Conservation (phyloP, 139 green algal genomes). For the Coccomyxa sp. region DNA sequence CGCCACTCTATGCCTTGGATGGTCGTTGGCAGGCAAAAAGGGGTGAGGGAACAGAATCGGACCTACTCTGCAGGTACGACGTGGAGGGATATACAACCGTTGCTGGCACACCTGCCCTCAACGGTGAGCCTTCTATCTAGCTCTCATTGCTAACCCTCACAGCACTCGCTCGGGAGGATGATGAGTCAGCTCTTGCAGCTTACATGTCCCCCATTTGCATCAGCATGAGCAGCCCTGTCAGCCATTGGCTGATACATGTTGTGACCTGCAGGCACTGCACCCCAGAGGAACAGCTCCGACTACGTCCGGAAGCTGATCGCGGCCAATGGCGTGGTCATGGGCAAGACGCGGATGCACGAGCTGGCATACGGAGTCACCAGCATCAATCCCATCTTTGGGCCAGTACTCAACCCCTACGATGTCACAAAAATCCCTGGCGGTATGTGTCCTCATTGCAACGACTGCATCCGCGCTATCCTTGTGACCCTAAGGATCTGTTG, state of each 20-base stretch:
- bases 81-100: slow-evolving; percentile 15
- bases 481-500: too few relatives aligned
- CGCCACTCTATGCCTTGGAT: too few relatives aligned
- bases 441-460: background rate
- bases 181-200: background rate
- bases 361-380: slow-evolving; percentile 14
- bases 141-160: background rate
- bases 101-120: slow-evolving; percentile 13
- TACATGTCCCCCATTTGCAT: background rate
- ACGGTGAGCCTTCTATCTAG: background rate
- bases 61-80: too few relatives aligned
- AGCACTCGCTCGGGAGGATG: background rate
- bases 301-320: slow-evolving; percentile 1
- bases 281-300: background rate
- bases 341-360: slow-evolving; percentile 22
- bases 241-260: background rate
- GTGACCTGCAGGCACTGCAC: background rate
- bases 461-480: too few relatives aligned
- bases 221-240: background rate
- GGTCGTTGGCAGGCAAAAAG: too few relatives aligned
- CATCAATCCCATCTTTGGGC: slow-evolving; percentile 17
- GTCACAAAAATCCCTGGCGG: slow-evolving; percentile 4
- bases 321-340: slow-evolving; percentile 15
- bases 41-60: too few relatives aligned
- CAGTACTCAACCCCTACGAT: slow-evolving; percentile 21